Base-by-base conservation (phyloP, 1,284 basidiomycete species). In the Heterobasidion annosum region DNA sequence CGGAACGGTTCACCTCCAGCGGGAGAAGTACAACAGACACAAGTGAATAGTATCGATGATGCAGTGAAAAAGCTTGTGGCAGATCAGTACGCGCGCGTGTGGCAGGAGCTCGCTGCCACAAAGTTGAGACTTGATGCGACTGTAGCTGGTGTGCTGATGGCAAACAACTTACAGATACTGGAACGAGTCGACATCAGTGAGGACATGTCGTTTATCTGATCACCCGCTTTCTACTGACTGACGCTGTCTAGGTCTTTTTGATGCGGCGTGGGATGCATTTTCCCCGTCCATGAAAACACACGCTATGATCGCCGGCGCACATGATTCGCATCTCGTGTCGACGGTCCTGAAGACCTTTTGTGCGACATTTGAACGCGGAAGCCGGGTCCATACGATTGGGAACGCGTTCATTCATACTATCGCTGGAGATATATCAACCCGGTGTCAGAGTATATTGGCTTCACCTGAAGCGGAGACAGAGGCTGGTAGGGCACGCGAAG, bases 101-200 rank as follows among this genome's bases (percentile, higher is more conserved):
- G 82, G 79, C 69, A 71, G 42, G 79, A 78, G 59, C 55, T 85
- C 1, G 63, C 63, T 2, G 56, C 61, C 3, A 60, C 61, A 15
- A 70, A 66, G 42, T 59, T 89, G 59, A 78, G 74, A 54, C 70
- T 83, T 0, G 73, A 78, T 2, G 70, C 69, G n/a, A 60, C 59
- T 13, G 68, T 67, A 12, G 78, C 77, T 15, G 77, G 78, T 10
- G 64, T 65, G 35, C 53, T 73, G 10, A 54, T 89, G 8, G 74
- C 71, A 0, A 71, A 71, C 56, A 70, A 75, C 6, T 59, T 83
- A 48, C 64, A 68, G 19, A 68, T 67, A 6, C 53, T 87, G 40
- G 63, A 67, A 40, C 67, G 64, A 9, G 60, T 80, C 1, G 70
- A 77, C 34, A 57, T 66, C 58, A 73, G 25, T 25, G 25, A 25